Conservation (phyloP, 352 stramenopile genomes). For the Globisporangium heterothallicum region DNA sequence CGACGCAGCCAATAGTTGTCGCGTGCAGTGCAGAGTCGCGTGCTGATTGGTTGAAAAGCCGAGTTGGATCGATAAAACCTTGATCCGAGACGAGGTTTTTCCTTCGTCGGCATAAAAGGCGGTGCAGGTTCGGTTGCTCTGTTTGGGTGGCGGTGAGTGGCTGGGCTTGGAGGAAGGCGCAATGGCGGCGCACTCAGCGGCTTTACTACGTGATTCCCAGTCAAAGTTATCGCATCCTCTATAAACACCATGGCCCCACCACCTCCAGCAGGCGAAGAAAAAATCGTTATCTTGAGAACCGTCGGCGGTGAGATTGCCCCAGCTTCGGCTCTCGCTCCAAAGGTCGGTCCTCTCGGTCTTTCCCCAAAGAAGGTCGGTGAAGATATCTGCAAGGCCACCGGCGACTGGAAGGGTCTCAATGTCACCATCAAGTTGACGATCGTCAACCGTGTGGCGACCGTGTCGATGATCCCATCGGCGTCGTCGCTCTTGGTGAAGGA, state of each 20-base stretch:
- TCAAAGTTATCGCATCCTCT: constrained; percentile 64
- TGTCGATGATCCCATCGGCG: constrained; percentile 96
- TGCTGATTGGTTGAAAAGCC: background rate
- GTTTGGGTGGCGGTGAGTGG: background rate
- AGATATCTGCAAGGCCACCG: constrained; percentile 99
- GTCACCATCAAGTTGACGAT: constrained; percentile 99
- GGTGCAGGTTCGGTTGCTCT: background rate
- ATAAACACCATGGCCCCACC: constrained; percentile 89
- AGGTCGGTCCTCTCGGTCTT: constrained; percentile 99
- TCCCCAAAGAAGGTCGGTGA: constrained; percentile 99
- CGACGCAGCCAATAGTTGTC: too few species aligned
- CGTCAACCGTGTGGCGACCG: constrained; percentile 97
- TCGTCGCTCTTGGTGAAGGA: constrained; percentile 99
- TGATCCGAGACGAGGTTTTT: background rate
- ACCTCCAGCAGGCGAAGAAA: constrained; percentile 86
- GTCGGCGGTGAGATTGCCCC: constrained; percentile 98
- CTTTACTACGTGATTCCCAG: constrained; percentile 18
- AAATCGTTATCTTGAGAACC: constrained; percentile 97
- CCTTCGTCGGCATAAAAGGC: background rate
- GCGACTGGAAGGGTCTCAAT: constrained; percentile 99
- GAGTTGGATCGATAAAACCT: background rate
- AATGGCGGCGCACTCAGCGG: background rate
- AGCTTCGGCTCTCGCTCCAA: constrained; percentile 98
- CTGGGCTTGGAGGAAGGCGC: background rate
- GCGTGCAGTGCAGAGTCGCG: too few species aligned